Conservation (phyloP, 169 alveolate species). For the Cardiosporidium cionae region DNA sequence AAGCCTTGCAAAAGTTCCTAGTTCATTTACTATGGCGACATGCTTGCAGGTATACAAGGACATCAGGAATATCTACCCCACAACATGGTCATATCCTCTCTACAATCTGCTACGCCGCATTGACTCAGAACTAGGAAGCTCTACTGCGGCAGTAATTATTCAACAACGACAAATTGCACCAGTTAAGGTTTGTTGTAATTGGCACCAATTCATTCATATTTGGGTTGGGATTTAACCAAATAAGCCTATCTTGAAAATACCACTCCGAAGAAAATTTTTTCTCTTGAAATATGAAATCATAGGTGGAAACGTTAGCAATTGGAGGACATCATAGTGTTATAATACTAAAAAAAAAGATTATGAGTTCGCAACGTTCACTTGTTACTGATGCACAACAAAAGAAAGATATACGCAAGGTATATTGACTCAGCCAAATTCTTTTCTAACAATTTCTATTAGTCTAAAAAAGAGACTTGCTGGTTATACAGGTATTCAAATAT, state of each 20-base stretch:
- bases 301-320: constrained; percentile 22
- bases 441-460: too few relatives aligned
- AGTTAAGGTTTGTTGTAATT: neutral
- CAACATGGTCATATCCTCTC: constrained; percentile 57
- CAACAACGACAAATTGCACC: neutral
- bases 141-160: neutral
- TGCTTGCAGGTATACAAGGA: constrained; percentile 33
- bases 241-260: too few relatives aligned
- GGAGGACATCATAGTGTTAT: constrained; percentile 38
- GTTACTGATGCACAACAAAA: neutral
- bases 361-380: constrained; percentile 14
- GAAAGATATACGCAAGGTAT: neutral
- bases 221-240: too few relatives aligned
- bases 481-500: constrained; percentile 1
- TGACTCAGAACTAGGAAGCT: constrained; percentile 5
- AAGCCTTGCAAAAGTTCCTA: neutral
- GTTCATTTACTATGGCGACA: constrained; percentile 16
- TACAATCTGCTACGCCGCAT: constrained; percentile 28
- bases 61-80: constrained; percentile 42
- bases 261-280: too few relatives aligned
- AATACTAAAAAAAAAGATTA: constrained; percentile 12
- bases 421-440: too few relatives aligned
- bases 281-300: too few relatives aligned
- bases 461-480: too few relatives aligned
- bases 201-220: neutral